Conservation (phyloP, 495 filamentous ascomycete species). For the Ramalina peruviana region DNA sequence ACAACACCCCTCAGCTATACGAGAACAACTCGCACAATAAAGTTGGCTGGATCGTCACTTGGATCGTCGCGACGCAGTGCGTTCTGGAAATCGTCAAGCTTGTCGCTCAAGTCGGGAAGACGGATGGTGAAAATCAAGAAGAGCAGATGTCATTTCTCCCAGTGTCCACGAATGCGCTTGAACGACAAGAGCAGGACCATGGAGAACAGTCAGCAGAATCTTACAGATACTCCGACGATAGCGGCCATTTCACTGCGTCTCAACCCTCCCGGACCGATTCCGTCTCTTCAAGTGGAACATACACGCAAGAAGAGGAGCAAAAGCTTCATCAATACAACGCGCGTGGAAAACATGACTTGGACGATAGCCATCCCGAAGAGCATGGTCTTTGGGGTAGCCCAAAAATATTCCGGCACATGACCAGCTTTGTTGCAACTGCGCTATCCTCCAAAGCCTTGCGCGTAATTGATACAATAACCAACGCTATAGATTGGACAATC, state of each 20-base stretch:
- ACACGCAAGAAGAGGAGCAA: constrained; percentile 37
- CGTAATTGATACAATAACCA: constrained; percentile 42
- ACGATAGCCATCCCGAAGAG: constrained; percentile 32
- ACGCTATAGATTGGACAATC: constrained; percentile 45
- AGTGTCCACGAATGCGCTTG: constrained; percentile 54
- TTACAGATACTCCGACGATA: constrained; percentile 68
- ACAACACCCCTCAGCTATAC: constrained; percentile 76
- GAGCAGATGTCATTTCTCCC: constrained; percentile 47
- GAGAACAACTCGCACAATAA: constrained; percentile 78
- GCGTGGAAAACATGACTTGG: constrained; percentile 30
- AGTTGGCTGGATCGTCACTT: constrained; percentile 76
- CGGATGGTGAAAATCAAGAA: constrained; percentile 14
- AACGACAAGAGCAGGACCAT: constrained; percentile 42
- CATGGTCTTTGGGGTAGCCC: constrained; percentile 4
- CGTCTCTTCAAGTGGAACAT: constrained; percentile 40
- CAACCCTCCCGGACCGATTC: constrained; percentile 55
- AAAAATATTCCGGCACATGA: constrained; percentile 13
- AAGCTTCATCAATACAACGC: constrained; percentile 36
- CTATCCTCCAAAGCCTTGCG: constrained; percentile 48
- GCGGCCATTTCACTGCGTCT: constrained; percentile 75
- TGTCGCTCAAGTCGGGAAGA: constrained; percentile 27
- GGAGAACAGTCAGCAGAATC: constrained; percentile 26
- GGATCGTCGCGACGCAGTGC: constrained; percentile 53
- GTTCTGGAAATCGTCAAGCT: constrained; percentile 49
- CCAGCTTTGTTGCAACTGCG: constrained; percentile 35